Base-by-base conservation (phyloP, 2,329 filamentous ascomycete species). In the Exophiala oligosperma region DNA sequence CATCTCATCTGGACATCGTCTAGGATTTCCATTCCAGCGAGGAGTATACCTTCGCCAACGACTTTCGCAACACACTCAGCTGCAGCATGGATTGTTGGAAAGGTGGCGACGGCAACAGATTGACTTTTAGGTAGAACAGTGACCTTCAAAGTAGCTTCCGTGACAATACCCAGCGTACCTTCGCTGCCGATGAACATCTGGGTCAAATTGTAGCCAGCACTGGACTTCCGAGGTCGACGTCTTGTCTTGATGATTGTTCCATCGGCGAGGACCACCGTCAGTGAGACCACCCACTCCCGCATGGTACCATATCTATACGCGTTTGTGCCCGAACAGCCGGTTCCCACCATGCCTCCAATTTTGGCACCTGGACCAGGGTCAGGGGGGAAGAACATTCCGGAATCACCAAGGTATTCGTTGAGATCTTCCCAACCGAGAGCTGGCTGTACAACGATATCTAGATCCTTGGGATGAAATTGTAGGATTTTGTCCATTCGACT, bases 221-320 rank as follows among this genome's bases (percentile, higher is more conserved):
- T 92, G 69, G 89, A 92, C 79, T 96, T 97, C 65, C 92, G 84
- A 9, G 92, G 91, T 49, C 92, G 84, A 74, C 95, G 91, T 62
- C 90, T 83, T 9, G 92, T 97, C 79, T 92, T 93, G 76, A 97
- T 88, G 52, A 96, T 76, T 1, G 92, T 96, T 50, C 92, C 92
- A 73, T 96, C 92, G 17, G 92, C 92, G 67, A 96, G 81, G 9
- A 96, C 92, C 3, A 96, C 90, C 0, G 92, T 96, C 65, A 96
- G 76, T 54, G 84, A 89, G 23, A 96, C 77, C 11, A 96, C 92
- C 92, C 92, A 96, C 71, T 96, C 92, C 62, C 90, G 87, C 91
- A 96, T 96, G 1, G 92, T 96, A 62, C 92, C 92, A 72, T 96
- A 96, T 57, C 92, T 83, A 77, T 95, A 96, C 14, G 92, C 88